Evolutionary conservation across 2,329 filamentous ascomycete species (phyloP).

Genomic region (Zarea fungicola): DNA sequence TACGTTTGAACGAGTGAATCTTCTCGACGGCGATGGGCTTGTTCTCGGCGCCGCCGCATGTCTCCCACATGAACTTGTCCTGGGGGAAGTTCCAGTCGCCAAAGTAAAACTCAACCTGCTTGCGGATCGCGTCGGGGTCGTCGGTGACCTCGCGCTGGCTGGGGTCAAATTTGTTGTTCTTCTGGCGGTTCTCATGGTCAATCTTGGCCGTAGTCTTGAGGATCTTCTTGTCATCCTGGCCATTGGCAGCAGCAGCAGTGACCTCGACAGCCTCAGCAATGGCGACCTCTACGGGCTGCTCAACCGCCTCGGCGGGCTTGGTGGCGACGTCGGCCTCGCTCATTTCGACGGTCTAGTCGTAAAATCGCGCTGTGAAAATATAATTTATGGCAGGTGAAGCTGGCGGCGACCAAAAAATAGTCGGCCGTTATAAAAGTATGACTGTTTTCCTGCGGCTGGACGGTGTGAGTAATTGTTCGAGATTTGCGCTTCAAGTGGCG

Average conservation of each 20-base stretch:
- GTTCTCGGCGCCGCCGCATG: slow-evolving; percentile 74
- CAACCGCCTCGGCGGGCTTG: slow-evolving; percentile 43
- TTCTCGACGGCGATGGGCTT: slow-evolving; percentile 72
- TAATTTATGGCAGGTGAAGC: not conserved
- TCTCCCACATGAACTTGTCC: slow-evolving; percentile 80
- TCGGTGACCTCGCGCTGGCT: slow-evolving; percentile 63
- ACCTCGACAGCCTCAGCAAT: slow-evolving; percentile 20
- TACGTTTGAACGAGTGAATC: slow-evolving; percentile 87
- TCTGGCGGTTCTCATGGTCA: slow-evolving; percentile 35
- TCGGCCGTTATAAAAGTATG: not conserved
- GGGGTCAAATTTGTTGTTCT: slow-evolving; percentile 68
- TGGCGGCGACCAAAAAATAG: not conserved
- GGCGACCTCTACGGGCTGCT: slow-evolving; percentile 40
- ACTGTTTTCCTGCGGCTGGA: not conserved
- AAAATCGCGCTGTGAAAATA: not conserved
- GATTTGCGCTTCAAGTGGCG: slow-evolving; percentile 8
- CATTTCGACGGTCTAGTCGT: slow-evolving; percentile 7
- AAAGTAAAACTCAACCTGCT: slow-evolving; percentile 96
- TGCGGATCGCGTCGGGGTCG: slow-evolving; percentile 75
- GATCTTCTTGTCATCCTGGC: slow-evolving; percentile 27
- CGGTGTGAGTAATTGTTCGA: slow-evolving; percentile 10
- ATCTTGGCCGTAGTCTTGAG: slow-evolving; percentile 41
- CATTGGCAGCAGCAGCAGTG: slow-evolving; percentile 5
- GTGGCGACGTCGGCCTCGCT: slow-evolving; percentile 12
- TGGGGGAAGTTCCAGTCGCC: slow-evolving; percentile 82